Conservation (phyloP, 768 basidiomycete genomes). For the Antrodiella citrinella region DNA sequence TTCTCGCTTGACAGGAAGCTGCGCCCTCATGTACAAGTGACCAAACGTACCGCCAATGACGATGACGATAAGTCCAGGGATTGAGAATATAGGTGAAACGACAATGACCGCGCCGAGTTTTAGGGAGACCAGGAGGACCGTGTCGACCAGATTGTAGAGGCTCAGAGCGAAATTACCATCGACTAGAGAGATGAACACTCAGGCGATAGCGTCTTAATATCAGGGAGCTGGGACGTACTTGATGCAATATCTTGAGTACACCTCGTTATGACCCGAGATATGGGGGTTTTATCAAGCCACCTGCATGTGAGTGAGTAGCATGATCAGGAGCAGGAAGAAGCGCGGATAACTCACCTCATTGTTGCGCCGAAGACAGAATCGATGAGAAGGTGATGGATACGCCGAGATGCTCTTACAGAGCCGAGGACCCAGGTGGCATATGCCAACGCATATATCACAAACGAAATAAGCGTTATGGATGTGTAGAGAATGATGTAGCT, state of each 20-base stretch:
- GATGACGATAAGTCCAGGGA: conserved; percentile 28
- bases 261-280: conserved; percentile 49
- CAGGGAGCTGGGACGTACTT: conserved; percentile 1
- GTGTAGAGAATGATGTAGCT: conserved; percentile 43
- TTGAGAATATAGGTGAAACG: conserved; percentile 31
- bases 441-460: conserved; percentile 25
- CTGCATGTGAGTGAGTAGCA: conserved; percentile 9
- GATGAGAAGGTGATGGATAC: conserved; percentile 44
- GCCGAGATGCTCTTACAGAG: conserved; percentile 42
- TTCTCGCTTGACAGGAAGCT: conserved; percentile 48
- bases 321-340: not conserved
- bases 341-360: conserved; percentile 39
- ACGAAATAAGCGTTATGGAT: conserved; percentile 24
- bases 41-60: conserved; percentile 32
- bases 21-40: conserved; percentile 45
- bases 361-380: conserved; percentile 51
- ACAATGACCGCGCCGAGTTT: conserved; percentile 29
- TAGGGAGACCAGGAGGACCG: conserved; percentile 23
- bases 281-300: conserved; percentile 41
- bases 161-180: conserved; percentile 23
- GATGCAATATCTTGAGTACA: conserved; percentile 52
- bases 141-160: conserved; percentile 19
- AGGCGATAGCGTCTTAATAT: not conserved
- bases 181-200: conserved; percentile 17
- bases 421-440: conserved; percentile 35